Conservation (phyloP, 176 grass and related monocot species). For the Thinopyrum elongatum region DNA sequence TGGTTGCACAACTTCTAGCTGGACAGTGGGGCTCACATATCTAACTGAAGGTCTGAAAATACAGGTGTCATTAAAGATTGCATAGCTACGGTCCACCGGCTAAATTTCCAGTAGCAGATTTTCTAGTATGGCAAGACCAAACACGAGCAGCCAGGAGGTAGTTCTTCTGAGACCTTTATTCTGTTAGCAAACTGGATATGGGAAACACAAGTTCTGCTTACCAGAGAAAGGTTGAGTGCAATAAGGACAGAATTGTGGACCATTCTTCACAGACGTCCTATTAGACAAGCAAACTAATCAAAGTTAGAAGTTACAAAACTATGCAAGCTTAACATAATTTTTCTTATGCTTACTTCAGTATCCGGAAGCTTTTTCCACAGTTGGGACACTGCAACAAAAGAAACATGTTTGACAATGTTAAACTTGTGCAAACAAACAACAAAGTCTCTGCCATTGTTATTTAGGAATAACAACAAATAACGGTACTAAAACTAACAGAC, state of each 20-base stretch:
- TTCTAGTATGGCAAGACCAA: neutral
- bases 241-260: slow-evolving; percentile 80
- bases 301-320: neutral
- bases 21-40: neutral
- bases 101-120: neutral
- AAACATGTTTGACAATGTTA: slow-evolving; percentile 16
- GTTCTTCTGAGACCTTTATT: neutral
- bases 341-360: slow-evolving; percentile 67
- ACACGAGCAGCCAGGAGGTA: neutral
- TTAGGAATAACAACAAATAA: neutral
- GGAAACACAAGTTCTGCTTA: slow-evolving; percentile 3
- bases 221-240: slow-evolving; percentile 95
- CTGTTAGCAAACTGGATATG: neutral
- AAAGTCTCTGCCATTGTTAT: neutral
- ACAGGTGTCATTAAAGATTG: neutral
- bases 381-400: slow-evolving; percentile 74
- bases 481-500: neutral
- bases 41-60: neutral
- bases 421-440: neutral
- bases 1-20: neutral
- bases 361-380: slow-evolving; percentile 84
- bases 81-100: neutral
- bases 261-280: slow-evolving; percentile 85
- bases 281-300: slow-evolving; percentile 31
- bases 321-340: neutral